phyloP scores from a whole-genome alignment of 495 filamentous ascomycete species.

The Talaromyces wortmannii region DNA sequence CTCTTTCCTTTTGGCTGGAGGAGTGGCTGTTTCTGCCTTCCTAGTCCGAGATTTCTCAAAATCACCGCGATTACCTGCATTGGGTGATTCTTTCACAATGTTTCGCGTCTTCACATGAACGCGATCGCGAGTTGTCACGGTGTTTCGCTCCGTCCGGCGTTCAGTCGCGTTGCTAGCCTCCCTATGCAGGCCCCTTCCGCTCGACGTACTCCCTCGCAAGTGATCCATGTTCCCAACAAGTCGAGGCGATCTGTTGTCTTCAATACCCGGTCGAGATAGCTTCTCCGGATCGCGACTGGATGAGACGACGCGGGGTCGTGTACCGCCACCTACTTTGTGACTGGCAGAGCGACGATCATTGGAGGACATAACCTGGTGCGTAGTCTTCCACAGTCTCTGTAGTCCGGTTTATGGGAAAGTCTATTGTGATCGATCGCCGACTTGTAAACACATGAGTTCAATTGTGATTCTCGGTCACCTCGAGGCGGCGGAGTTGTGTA shows the following conservation, averaged over 20 bases:
- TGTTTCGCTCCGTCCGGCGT: slow-evolving; percentile 33
- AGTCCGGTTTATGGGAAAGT: too few species aligned
- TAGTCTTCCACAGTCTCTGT: not conserved
- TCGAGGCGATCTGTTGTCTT: slow-evolving; percentile 4
- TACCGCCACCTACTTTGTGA: slow-evolving; percentile 30
- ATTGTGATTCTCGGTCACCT: not conserved
- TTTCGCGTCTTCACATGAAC: slow-evolving; percentile 56
- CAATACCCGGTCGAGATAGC: slow-evolving; percentile 19
- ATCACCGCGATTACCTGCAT: slow-evolving; percentile 32
- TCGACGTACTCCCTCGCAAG: slow-evolving; percentile 25
- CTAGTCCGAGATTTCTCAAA: slow-evolving; percentile 36
- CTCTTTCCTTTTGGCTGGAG: slow-evolving; percentile 23
- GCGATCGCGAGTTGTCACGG: slow-evolving; percentile 60
- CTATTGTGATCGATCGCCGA: not conserved
- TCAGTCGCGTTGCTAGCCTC: slow-evolving; percentile 25
- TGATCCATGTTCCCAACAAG: slow-evolving; percentile 24
- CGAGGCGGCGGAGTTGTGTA: not conserved
- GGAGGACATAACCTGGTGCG: slow-evolving; percentile 34
- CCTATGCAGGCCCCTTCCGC: slow-evolving; percentile 25
- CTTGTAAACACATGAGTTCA: too few species aligned
- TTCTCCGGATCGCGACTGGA: slow-evolving; percentile 39
- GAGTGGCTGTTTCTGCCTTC: slow-evolving; percentile 34
- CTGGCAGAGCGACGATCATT: slow-evolving; percentile 34
- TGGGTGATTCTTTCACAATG: slow-evolving; percentile 52
- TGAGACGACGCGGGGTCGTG: slow-evolving; percentile 36